Percentiles rank a stretch among this genome's conserved stretches.
These are phyloP conservation scores for Fusarium tuaranense DNA, from an alignment of 2,329 filamentous ascomycete species.

Conservation along the genomic window DNA sequence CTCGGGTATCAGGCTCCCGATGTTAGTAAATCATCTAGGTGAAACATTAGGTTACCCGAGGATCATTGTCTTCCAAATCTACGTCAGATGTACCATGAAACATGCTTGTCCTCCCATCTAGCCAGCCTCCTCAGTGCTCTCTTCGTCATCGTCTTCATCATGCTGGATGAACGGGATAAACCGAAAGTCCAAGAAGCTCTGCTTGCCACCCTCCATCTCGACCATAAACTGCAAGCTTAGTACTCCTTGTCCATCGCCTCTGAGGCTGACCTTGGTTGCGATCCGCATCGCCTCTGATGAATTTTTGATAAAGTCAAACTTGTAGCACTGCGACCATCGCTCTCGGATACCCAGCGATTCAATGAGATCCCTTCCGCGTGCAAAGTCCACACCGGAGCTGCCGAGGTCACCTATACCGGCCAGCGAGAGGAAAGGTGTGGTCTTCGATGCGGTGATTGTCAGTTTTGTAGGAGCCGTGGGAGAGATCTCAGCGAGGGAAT, in stretches of 20 bases:
- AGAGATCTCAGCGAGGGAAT: slow-evolving; percentile 77
- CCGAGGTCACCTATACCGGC: slow-evolving; percentile 70
- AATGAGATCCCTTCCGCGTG: slow-evolving; percentile 73
- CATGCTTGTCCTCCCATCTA: slow-evolving; percentile 14
- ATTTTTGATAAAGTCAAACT: slow-evolving; percentile 86
- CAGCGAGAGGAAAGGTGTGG: slow-evolving; percentile 79
- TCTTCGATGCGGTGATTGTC: slow-evolving; percentile 73
- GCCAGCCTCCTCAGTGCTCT: slow-evolving; percentile 15
- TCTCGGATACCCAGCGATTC: slow-evolving; percentile 78
- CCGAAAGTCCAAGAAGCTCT: slow-evolving; percentile 84
- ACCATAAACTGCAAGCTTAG: slow-evolving; percentile 97
- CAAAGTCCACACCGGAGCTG: slow-evolving; percentile 75
- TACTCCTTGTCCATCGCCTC: slow-evolving; percentile 89
- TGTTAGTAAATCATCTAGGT: slow-evolving; percentile 1
- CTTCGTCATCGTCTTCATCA: slow-evolving; percentile 57
- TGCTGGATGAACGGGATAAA: slow-evolving; percentile 80
- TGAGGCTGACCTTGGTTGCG: slow-evolving; percentile 90
- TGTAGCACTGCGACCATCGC: slow-evolving; percentile 79
- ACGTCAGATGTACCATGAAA: background rate
- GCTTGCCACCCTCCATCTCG: slow-evolving; percentile 77
- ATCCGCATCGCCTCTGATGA: slow-evolving; percentile 93
- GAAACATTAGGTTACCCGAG: background rate
- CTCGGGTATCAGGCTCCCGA: background rate
- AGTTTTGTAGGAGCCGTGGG: slow-evolving; percentile 79
- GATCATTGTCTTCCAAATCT: slow-evolving; percentile 9